phyloP scores from a whole-genome alignment of 2,329 filamentous ascomycete species.

The Aureobasidium uvarum region DNA sequence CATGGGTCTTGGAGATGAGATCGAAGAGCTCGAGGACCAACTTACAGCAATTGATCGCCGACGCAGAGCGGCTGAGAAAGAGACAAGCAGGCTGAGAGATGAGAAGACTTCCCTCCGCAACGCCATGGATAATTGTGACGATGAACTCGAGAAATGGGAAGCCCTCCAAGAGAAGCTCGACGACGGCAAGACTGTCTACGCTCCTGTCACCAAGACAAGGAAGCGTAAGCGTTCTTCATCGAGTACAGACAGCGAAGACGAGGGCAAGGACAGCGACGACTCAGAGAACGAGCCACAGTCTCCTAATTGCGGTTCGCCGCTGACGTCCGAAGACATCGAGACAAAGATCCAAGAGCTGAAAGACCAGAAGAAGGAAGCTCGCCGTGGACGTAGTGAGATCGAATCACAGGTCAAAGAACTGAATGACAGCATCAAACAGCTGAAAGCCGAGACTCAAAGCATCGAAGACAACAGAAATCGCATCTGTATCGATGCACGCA shows the following conservation, averaged over 20 bases:
- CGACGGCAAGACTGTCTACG: constrained; percentile 46
- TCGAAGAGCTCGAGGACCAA: constrained; percentile 33
- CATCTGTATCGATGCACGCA: constrained; percentile 56
- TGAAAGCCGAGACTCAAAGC: constrained; percentile 36
- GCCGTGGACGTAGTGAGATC: constrained; percentile 32
- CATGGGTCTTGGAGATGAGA: constrained; percentile 40
- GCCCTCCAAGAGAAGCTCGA: constrained; percentile 41
- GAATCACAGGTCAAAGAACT: constrained; percentile 38
- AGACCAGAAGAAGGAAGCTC: constrained; percentile 42
- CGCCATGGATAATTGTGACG: constrained; percentile 40
- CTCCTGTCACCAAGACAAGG: constrained; percentile 39
- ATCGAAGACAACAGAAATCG: constrained; percentile 41
- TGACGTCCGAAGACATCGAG: constrained; percentile 45
- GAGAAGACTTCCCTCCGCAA: constrained; percentile 32
- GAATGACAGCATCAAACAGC: constrained; percentile 33
- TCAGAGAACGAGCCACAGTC: constrained; percentile 32
- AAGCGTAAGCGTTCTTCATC: constrained; percentile 48
- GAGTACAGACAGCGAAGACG: constrained; percentile 34
- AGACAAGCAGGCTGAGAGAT: constrained; percentile 38
- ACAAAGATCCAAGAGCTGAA: constrained; percentile 48
- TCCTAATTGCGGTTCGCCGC: constrained; percentile 28
- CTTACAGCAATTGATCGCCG: constrained; percentile 34
- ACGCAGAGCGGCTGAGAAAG: constrained; percentile 29
- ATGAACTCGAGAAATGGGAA: constrained; percentile 50
- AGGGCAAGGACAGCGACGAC: constrained; percentile 30